Evolutionary conservation across 2,329 filamentous ascomycete genomes (phyloP), one percentile per base, ranked within the genome.

Genomic region (Daldinia eschscholtzii): DNA sequence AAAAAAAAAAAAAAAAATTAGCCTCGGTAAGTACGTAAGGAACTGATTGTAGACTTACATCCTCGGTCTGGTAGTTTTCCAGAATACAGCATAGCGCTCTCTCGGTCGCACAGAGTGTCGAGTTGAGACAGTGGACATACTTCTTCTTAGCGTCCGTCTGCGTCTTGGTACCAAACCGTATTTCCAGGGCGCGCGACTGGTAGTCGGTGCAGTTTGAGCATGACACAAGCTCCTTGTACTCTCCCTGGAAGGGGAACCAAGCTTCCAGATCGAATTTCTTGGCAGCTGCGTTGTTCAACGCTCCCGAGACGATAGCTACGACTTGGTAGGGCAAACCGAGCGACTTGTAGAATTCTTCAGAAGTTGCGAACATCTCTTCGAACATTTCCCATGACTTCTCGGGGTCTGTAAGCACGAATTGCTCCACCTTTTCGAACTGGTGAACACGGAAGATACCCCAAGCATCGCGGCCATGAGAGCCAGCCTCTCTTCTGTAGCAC

Each of bases 171-270:
- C 96, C 95, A 76, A 91, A 97, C 66, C 96, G 89, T 75, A 99
- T 97, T 81, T 98, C 95, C 12, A 99, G 87, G 74, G 94, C 94
- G 64, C 96, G 89, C 26, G 93, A 94, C 85, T 99, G 96, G 85
- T 98, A 98, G 80, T 98, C 95, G 50, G 93, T 97, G 85, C 96
- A 99, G 84, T 99, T 99, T 69, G 93, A 97, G 87, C 94, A 97
- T 20, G 93, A 97, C 57, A 98, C 96, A 30, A 99, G 88, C 83
- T 98, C 96, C 84, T 98, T 98, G 87, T 98, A 99, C 82, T 98
- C 96, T 76, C 92, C 92, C 81, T 98, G 94, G 86, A 92, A 97
- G 15, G 93, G 94, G 81, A 97, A 97, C 93, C 94, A 97, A 2
- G 96, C 95, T 80, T 99, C 96, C 23, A 99, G 87, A 78, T 99